Conservation (phyloP, 1,284 basidiomycete genomes). For the Coniferiporia sulphurascens region DNA sequence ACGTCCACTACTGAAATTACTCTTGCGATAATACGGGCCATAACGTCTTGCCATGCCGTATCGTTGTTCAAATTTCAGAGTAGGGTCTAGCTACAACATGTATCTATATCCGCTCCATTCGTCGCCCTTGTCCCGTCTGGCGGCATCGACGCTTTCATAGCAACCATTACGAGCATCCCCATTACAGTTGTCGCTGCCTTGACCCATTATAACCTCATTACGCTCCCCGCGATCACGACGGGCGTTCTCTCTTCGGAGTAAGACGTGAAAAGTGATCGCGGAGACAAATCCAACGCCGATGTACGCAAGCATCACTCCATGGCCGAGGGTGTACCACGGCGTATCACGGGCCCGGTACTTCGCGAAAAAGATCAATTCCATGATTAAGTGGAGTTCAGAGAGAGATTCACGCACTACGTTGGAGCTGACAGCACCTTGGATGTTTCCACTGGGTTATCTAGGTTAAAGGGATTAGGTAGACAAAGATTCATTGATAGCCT, state of each 20-base stretch:
- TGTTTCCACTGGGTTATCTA: conserved; percentile 31
- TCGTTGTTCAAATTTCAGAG: too few relatives aligned
- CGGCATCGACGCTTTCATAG: conserved; percentile 44
- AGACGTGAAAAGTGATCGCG: conserved; percentile 33
- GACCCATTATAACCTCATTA: conserved; percentile 37
- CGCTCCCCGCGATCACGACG: conserved; percentile 41
- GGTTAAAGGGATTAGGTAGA: not conserved
- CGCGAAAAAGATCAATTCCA: not conserved
- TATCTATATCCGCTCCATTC: conserved; percentile 58
- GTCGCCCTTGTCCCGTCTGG: conserved; percentile 53
- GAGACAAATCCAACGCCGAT: conserved; percentile 42
- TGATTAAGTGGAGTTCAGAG: conserved; percentile 12
- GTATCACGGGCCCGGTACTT: conserved; percentile 34
- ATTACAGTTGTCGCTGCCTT: not conserved
- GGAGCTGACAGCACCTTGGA: conserved; percentile 42
- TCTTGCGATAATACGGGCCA: too few relatives aligned
- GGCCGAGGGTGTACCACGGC: conserved; percentile 48
- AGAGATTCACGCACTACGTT: conserved; percentile 33
- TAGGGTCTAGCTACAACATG: conserved; percentile 22
- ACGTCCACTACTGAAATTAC: too few relatives aligned
- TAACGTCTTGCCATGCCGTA: too few relatives aligned
- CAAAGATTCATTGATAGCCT: conserved; percentile 13
- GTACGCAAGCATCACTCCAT: conserved; percentile 46
- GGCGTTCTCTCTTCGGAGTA: conserved; percentile 39
- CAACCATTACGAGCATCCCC: conserved; percentile 28